Percentiles rank a stretch among this genome's conserved stretches.
Evolutionary conservation across 805 yeast species (phyloP).

Genomic region (Blastobotrys muscicola): DNA sequence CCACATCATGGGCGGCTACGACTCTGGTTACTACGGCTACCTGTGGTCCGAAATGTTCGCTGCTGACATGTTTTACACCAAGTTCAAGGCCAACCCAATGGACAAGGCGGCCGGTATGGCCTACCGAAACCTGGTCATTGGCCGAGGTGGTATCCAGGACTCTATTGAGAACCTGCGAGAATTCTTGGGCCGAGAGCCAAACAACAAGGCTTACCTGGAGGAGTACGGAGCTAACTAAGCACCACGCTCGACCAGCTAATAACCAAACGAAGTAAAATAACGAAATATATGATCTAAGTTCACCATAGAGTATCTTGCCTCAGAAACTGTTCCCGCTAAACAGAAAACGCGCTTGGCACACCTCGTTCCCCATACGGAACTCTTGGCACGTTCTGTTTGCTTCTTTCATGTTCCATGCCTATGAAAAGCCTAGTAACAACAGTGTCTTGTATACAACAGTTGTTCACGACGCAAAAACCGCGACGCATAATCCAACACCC

Average conservation of each 20-base stretch:
- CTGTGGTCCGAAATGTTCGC: conserved; percentile 82
- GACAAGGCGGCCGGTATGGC: conserved; percentile 48
- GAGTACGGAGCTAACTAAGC: conserved; percentile 29
- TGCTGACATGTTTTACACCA: conserved; percentile 66
- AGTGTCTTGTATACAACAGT: too few species aligned
- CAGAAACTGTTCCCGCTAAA: too few species aligned
- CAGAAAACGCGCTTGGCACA: too few species aligned
- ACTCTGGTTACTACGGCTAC: conserved; percentile 80
- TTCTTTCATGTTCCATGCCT: too few species aligned
- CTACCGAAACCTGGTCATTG: conserved; percentile 61
- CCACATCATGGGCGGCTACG: conserved; percentile 78
- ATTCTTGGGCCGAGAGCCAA: conserved; percentile 69
- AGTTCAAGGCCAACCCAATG: conserved; percentile 61
- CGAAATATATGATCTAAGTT: too few species aligned
- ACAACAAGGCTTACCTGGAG: conserved; percentile 57
- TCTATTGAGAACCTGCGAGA: conserved; percentile 55
- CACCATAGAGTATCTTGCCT: too few species aligned
- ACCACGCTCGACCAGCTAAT: conserved; percentile 31
- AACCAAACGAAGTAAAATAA: not conserved
- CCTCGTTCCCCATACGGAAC: too few species aligned
- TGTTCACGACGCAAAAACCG: too few species aligned
- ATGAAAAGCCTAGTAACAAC: too few species aligned
- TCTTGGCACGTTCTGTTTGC: too few species aligned
- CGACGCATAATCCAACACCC: too few species aligned
- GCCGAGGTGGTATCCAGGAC: conserved; percentile 66